These are phyloP conservation scores for Periglandula ipomoeae DNA, from an alignment of 2,329 filamentous ascomycete genomes.

Conservation along the genomic window DNA sequence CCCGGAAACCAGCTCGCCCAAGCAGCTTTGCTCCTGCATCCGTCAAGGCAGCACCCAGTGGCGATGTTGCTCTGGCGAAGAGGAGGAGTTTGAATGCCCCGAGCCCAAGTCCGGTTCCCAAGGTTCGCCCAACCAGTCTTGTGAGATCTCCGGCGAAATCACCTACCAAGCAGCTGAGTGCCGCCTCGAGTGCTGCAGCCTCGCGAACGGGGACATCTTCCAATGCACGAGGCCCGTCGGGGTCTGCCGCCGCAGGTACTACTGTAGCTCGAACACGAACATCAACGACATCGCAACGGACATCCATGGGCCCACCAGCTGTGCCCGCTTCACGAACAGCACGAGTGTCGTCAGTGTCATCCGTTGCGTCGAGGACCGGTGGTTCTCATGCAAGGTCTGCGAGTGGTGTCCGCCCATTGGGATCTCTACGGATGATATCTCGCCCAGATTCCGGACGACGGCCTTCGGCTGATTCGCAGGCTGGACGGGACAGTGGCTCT, in stretches of 20 bases:
- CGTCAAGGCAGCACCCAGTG: conserved; percentile 27
- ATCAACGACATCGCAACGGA: conserved; percentile 43
- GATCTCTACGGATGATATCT: conserved; percentile 24
- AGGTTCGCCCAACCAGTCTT: conserved; percentile 47
- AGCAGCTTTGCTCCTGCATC: conserved; percentile 38
- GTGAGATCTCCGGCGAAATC: conserved; percentile 67
- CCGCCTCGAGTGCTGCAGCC: conserved; percentile 46
- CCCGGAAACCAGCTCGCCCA: conserved; percentile 34
- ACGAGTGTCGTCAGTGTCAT: conserved; percentile 36
- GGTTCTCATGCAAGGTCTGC: conserved; percentile 26
- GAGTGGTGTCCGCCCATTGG: conserved; percentile 31
- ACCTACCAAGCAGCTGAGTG: conserved; percentile 62
- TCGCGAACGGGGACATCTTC: conserved; percentile 59
- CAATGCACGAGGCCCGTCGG: conserved; percentile 37
- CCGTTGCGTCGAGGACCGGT: conserved; percentile 25
- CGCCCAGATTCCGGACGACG: conserved; percentile 32
- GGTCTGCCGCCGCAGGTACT: conserved; percentile 16
- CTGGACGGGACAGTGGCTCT: conserved; percentile 30
- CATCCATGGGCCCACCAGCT: conserved; percentile 60
- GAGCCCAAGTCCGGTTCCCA: conserved; percentile 62
- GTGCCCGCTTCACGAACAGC: conserved; percentile 33
- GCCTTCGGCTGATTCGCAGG: conserved; percentile 37
- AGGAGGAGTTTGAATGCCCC: conserved; percentile 62
- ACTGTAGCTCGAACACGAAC: conserved; percentile 42
- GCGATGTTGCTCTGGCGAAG: conserved; percentile 47